Evolutionary conservation across 2,329 filamentous ascomycete species (phyloP), one percentile per base, ranked within the genome.

Genomic region (Cordyceps farinosa): DNA sequence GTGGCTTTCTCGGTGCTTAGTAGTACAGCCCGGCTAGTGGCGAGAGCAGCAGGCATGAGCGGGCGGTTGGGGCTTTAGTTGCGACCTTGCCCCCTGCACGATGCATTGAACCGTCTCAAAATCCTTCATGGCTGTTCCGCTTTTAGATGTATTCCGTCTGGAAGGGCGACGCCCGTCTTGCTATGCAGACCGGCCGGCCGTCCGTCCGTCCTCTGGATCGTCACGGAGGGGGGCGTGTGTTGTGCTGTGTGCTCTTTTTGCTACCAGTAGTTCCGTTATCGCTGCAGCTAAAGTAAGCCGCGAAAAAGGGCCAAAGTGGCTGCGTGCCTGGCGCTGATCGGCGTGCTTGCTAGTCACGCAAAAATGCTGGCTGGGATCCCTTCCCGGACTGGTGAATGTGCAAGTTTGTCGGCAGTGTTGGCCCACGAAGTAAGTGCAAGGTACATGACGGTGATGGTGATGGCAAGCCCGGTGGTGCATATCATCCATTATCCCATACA

Each of bases 241-340:
- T 40, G 8, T 27, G 30, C 3, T 17, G 47, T 51, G 47, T 54
- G 50, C 32, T 54, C 17, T 42, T 44, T n/a, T 22, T 44, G 27
- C 53, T 44, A 22, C 22, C 22, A 22, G 22, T 22, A 38, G 38
- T 44, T 30, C 22, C 8, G 1, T 42, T 11, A 11, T 6, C 36
- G 27, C 38, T 55, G 53, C 53, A 55, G 52, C 52, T 55, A 54
- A 9, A 40, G 40, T 27, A 29, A 54, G 34, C 15, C 9, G 22
- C 22, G 22, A 22, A 22, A 9, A 48, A 48, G n/a, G n/a, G 22
- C 52, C 40, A 44, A 55, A 30, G 38, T 55, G 15, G 53, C 53
- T 54, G 52, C 36, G 53, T 55, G 38, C 53, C 53, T 55, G 53
- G 53, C 38, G 53, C 53, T 44, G 53, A 55, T 55, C 53, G 30